Evolutionary conservation across 805 yeast species (phyloP), one percentile per base, ranked within the genome.

Genomic region (Candida coleopterorum): DNA sequence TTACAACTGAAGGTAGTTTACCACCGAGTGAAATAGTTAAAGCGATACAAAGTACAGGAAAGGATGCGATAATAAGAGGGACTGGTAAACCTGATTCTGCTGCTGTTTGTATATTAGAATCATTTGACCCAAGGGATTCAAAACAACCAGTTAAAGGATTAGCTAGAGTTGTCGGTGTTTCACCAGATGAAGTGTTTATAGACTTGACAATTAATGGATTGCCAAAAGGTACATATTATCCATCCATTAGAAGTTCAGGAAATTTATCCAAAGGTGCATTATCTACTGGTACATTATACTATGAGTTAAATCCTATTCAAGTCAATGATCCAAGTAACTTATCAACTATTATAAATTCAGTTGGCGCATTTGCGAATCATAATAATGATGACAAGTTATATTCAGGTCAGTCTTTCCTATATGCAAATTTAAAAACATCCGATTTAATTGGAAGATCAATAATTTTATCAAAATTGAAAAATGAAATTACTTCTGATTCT

Each of bases 1-100:
- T 88, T 25, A 67, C 77, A 2, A 82, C 89, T 3, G 62, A 63
- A 17, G 95, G 96, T 3, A 55, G 72, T 1, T 68, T 74, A 3
- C 79, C 96, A 4, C 97, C 97, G 1, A 84, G 95, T 2, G 60
- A 57, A 10, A 74, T 89, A 25, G 79, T 88, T 25, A 62, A 63
- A 35, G 75, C 84, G 0, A 75, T 90, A 39, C 89, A 83, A 55
- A 52, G 52, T 2, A 78, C 81, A 3, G 96, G 97, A 1, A 75
- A 79, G 45, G 97, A 90, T 52, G 96, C 96, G 3, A 85, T 90
- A 45, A 82, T 90, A 17, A 70, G 97, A 41, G 97, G 97, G 6
- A 78, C 96, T 0, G 97, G 97, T 3, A 72, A 68, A 39, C 81
- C 94, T 12, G 81, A 89, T 55, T 74, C 85, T 14, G 95, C 97